These are phyloP conservation scores for Acorus gramineus DNA, from an alignment of 106 monocot genomes.

Conservation along the genomic window DNA sequence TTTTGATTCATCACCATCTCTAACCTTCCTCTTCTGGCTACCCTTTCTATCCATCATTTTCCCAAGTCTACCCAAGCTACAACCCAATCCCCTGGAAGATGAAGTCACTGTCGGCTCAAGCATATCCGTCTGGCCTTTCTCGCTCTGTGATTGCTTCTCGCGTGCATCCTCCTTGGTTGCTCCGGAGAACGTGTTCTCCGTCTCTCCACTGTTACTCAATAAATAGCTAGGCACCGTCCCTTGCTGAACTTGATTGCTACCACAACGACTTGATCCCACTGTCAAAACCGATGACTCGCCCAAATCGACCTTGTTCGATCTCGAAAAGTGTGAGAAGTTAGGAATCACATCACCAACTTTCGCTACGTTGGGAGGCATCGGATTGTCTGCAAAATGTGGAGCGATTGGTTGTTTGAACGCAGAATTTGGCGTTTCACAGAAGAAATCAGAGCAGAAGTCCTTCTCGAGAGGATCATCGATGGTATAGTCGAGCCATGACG, in stretches of 20 bases:
- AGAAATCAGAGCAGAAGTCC: slow-evolving; percentile 58
- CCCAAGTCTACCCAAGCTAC: slow-evolving; percentile 26
- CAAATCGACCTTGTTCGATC: slow-evolving; percentile 7
- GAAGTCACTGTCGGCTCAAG: slow-evolving; percentile 32
- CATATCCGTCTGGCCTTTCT: slow-evolving; percentile 11
- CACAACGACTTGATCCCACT: slow-evolving; percentile 33
- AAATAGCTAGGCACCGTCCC: slow-evolving; percentile 5
- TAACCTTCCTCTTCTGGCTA: slow-evolving; percentile 49
- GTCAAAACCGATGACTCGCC: slow-evolving; percentile 18
- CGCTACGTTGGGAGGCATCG: slow-evolving; percentile 29
- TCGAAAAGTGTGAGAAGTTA: slow-evolving; percentile 41
- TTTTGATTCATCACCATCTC: slow-evolving; percentile 42
- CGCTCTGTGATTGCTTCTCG: slow-evolving; percentile 1
- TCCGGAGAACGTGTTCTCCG: background rate
- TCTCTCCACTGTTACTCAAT: slow-evolving; percentile 12
- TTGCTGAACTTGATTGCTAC: slow-evolving; percentile 32
- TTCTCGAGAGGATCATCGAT: slow-evolving; percentile 58
- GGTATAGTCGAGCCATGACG: slow-evolving; percentile 52
- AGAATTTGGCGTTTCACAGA: slow-evolving; percentile 35
- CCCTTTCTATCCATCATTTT: slow-evolving; percentile 16
- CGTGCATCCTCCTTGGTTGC: slow-evolving; percentile 3
- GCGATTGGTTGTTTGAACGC: background rate
- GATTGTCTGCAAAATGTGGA: slow-evolving; percentile 1
- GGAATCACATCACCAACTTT: background rate
- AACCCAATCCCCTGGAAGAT: slow-evolving; percentile 39